Base-by-base conservation (phyloP, 257 asterid genomes). In the Solanum chiquidenum region DNA sequence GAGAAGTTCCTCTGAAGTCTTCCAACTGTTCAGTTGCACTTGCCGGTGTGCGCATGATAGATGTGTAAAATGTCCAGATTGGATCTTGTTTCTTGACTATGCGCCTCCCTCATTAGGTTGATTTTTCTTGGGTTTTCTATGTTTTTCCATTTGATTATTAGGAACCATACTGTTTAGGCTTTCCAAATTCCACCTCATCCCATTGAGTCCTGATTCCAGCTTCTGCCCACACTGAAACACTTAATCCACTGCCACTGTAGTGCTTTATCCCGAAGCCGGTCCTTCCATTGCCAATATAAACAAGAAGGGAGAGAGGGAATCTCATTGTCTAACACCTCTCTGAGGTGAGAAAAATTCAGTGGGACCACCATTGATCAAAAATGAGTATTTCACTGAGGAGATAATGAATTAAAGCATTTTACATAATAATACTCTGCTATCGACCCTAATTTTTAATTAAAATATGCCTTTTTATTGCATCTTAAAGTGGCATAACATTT, bases 401-500 rank as follows among this genome's bases (percentile, higher is more conserved):
- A 27, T 44, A 14, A 64, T 27, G 68, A 80, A 27, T 44, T 16
- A 4, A 8, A 27, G 40, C 85, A 46, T 29, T 46, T 80, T 80
- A 46, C 37, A 18, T 29, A n/a, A 44, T 80, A 46, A 9, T 80
- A 80, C 68, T 80, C 27, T 72, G 23, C 71, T 21, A 60, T 46
- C 27, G 18, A 44, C 34, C 86, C 42, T 38, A 29, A 38, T 71
- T 84, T n/a, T 87, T 86, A 52, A 83, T 85, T 21, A 11, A 55
- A 55, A 69, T 87, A 52, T 87, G 55, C 18, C 73, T 44, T 33
- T 52, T 11, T 40, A 46, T 23, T 86, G 72, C 76, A 25, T 89
- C 76, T 38, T 71, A 84, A 86, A 87, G 74, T 89, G 87, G 90
- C 86, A 88, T 74, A 85, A 27, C 75, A 72, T 89, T 79, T 3